These are phyloP conservation scores for Crithidia fasciculata DNA, from an alignment of 208 protist genomes.

Conservation along the genomic window DNA sequence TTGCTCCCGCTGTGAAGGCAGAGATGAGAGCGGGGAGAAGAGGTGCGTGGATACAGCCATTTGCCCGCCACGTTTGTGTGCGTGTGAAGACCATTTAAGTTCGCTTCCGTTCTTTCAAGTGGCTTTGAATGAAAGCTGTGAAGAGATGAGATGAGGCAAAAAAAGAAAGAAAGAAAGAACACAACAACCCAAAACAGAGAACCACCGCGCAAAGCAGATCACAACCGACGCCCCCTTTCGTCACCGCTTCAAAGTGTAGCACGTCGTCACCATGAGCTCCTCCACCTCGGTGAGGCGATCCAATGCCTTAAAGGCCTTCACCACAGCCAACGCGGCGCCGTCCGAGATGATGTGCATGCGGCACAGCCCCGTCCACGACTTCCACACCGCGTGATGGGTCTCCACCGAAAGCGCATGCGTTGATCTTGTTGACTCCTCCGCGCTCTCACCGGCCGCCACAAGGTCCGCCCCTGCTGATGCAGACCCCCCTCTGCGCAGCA, in stretches of 20 bases:
- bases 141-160: background rate
- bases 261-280: constrained; percentile 61
- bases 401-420: constrained; percentile 44
- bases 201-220: background rate
- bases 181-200: constrained; percentile 8
- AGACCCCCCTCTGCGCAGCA: constrained; percentile 1
- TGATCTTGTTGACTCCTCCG: background rate
- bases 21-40: too few species aligned
- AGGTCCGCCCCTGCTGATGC: constrained; percentile 4
- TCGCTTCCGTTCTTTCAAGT: too few species aligned
- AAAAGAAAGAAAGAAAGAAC: background rate
- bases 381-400: constrained; percentile 50
- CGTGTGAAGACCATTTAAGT: too few species aligned
- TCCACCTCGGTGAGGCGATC: constrained; percentile 66
- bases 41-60: too few species aligned
- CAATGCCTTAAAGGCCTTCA: constrained; percentile 33
- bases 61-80: too few species aligned
- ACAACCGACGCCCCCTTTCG: background rate
- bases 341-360: constrained; percentile 39
- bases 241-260: constrained; percentile 12
- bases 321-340: constrained; percentile 33
- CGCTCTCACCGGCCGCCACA: background rate
- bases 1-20: too few species aligned
- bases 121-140: background rate
- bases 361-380: constrained; percentile 52